Percentiles rank a stretch among this genome's conserved stretches.
phyloP scores from a whole-genome alignment of 2,329 filamentous ascomycete species.

The Penicillium palitans region DNA sequence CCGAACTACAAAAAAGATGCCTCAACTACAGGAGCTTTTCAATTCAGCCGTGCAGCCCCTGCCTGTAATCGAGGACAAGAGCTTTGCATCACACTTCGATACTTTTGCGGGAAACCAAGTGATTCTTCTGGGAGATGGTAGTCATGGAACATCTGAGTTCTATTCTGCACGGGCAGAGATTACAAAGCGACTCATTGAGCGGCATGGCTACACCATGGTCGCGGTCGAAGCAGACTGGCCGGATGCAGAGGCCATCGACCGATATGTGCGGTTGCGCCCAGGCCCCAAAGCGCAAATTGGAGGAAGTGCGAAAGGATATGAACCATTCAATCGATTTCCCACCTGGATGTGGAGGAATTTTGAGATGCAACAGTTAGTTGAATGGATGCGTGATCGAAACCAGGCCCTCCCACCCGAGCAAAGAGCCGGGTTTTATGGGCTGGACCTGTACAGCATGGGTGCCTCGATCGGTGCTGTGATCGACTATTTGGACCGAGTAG shows the following conservation, averaged over 20 bases:
- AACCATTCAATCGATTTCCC: slow-evolving; percentile 53
- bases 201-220: slow-evolving; percentile 54
- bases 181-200: slow-evolving; percentile 51
- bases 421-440: slow-evolving; percentile 49
- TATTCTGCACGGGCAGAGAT: slow-evolving; percentile 54
- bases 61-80: slow-evolving; percentile 36
- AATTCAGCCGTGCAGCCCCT: slow-evolving; percentile 39
- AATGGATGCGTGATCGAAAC: slow-evolving; percentile 54
- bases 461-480: slow-evolving; percentile 50
- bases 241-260: slow-evolving; percentile 53
- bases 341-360: slow-evolving; percentile 59
- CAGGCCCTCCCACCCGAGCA: slow-evolving; percentile 30
- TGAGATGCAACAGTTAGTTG: slow-evolving; percentile 53
- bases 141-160: slow-evolving; percentile 58
- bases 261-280: slow-evolving; percentile 51
- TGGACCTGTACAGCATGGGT: slow-evolving; percentile 56
- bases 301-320: slow-evolving; percentile 29
- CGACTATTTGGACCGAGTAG: slow-evolving; percentile 50
- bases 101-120: slow-evolving; percentile 42
- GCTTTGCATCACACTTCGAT: slow-evolving; percentile 47
- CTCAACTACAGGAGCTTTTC: slow-evolving; percentile 37
- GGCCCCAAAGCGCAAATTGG: slow-evolving; percentile 36
- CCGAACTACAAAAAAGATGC: slow-evolving; percentile 22
- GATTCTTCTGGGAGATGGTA: slow-evolving; percentile 50
- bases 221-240: slow-evolving; percentile 58